Percentiles rank a stretch among this genome's conserved stretches.
These are phyloP conservation scores for Papilionanthe hybrid DNA, from an alignment of 116 monocot genomes.

Conservation along the genomic window DNA sequence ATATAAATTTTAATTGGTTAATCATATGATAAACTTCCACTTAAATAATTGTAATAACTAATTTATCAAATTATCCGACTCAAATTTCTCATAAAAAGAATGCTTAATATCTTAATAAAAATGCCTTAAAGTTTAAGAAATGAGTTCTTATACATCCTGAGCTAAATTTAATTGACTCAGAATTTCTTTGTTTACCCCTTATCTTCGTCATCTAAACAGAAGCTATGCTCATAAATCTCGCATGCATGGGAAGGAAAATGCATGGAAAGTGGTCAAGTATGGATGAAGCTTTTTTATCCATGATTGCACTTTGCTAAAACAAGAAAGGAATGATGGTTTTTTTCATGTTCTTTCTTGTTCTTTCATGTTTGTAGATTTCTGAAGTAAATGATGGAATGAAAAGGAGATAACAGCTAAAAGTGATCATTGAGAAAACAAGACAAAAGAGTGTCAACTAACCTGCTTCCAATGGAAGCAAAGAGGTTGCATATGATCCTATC, in stretches of 20 bases:
- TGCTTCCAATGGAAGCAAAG: slow-evolving; percentile 20
- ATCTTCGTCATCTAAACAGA: neutral
- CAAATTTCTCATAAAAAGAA: too few species aligned
- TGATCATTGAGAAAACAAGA: neutral
- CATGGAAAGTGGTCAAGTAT: neutral
- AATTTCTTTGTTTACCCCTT: too few species aligned
- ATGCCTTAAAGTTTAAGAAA: too few species aligned
- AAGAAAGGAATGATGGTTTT: neutral
- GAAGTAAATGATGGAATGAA: neutral
- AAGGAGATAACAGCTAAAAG: too few species aligned
- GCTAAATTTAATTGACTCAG: too few species aligned
- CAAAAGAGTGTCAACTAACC: neutral
- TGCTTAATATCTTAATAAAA: too few species aligned
- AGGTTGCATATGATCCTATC: slow-evolving; percentile 18
- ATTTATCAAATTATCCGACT: too few species aligned
- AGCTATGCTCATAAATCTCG: neutral
- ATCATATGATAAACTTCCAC: too few species aligned
- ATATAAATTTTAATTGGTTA: too few species aligned
- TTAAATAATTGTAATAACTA: too few species aligned
- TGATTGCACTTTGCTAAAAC: neutral
- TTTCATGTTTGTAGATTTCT: too few species aligned
- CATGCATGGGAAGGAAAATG: neutral
- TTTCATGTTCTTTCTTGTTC: neutral
- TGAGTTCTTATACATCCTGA: too few species aligned
- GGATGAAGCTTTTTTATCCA: neutral